Evolutionary conservation across 768 basidiomycete genomes (phyloP), one percentile per base, ranked within the genome.

Genomic region (Mycena vulgaris): DNA sequence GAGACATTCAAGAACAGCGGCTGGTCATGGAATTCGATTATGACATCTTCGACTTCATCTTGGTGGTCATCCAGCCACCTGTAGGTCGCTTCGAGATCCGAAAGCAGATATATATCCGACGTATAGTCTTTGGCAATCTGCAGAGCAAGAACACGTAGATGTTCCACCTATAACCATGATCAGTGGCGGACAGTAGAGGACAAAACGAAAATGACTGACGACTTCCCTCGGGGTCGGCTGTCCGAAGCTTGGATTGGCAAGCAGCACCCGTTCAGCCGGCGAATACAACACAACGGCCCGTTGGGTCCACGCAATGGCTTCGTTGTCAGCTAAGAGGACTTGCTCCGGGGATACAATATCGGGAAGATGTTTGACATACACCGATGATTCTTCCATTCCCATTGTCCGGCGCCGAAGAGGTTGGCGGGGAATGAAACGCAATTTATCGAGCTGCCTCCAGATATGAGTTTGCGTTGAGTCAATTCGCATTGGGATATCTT

Each of bases 291-390:
- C 82, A 19, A 77, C 62, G 2, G 79, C 86, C n/a, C 86, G 76
- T 61, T 89, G 87, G 5, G 85, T 86, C 88, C 88, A 89, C 9
- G 83, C 83, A 14, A 89, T 78, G 0, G 82, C 63, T 71, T 84
- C 82, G 56, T 78, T 82, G 39, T 83, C 78, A 21, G 75, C 53
- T 37, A 79, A 80, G 13, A 88, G 79, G 2, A 87, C 68, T 53
- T 87, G 66, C 8, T 49, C 72, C 0, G 87, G 87, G 0, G 82
- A 73, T 3, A 87, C 82, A 16, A 87, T 63, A 1, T 33, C 40
- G 7, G 78, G 80, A 25, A 87, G 72, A 10, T 51, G 62, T 2
- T 68, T 69, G 39, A 82, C 75, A 55, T 81, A 80, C 8, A 51
- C 52, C 7, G 56, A 55, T 1, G 74, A 48, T 39, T 75, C 71